Percentiles rank a stretch among this genome's conserved stretches.
Conservation (phyloP, 208 protist species). For the Blastocrithidia nonstop region DNA sequence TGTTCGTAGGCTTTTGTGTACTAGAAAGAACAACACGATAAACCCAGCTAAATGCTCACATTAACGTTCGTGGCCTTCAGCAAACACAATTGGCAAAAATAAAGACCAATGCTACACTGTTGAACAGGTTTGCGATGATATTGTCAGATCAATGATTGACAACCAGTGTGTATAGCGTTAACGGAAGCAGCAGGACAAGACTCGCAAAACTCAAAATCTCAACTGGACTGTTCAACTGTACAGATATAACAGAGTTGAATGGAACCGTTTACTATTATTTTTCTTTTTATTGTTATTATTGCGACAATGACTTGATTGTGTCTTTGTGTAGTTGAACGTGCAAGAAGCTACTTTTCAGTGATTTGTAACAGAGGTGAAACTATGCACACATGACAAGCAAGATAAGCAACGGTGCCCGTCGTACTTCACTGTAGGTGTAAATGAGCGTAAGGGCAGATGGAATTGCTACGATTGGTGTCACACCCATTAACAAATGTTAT, state of each 20-base stretch:
- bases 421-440: constrained; percentile 44
- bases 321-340: background rate
- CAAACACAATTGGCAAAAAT: constrained; percentile 46
- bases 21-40: no score
- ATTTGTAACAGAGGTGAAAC: constrained; percentile 59
- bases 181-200: constrained; percentile 39
- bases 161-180: constrained; percentile 41
- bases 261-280: no score
- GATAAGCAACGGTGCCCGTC: constrained; percentile 52
- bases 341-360: constrained; percentile 59
- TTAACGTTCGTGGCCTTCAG: no score
- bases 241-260: background rate
- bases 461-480: constrained; percentile 44
- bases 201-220: constrained; percentile 59
- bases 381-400: constrained; percentile 31
- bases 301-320: background rate
- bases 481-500: constrained; percentile 45
- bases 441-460: constrained; percentile 45
- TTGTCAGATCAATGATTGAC: constrained; percentile 52
- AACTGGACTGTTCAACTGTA: constrained; percentile 19
- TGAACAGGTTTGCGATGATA: constrained; percentile 33
- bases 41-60: no score
- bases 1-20: no score
- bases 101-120: constrained; percentile 44
- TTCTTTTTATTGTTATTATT: constrained; percentile 6